A percentile compares a stretch with the other conserved stretches of the same genome.
phyloP scores from a whole-genome alignment of 371 early-diverging fungal species.

The Phascolomyces articulosus region DNA sequence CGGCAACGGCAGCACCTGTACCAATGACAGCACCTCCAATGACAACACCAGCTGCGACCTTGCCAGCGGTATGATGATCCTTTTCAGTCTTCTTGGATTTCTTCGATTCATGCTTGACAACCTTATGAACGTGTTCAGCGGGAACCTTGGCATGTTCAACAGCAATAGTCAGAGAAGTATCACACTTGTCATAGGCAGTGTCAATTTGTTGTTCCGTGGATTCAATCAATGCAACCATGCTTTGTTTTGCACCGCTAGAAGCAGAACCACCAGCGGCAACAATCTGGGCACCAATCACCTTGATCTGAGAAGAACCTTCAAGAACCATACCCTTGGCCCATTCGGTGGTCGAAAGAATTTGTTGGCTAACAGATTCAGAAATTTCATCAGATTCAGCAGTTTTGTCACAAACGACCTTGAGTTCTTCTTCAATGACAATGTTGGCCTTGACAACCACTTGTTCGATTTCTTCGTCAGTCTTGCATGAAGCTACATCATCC shows the following conservation, averaged over 20 bases:
- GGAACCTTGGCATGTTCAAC: no score
- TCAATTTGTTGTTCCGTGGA: conserved; percentile 1
- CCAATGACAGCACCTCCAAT: conserved; percentile 23
- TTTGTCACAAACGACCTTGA: neutral
- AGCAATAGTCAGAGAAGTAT: no score
- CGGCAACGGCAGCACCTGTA: no score
- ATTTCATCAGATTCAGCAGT: neutral
- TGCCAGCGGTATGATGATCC: neutral
- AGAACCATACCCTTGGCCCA: conserved; percentile 14
- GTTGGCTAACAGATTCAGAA: no score
- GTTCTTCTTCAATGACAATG: conserved; percentile 7
- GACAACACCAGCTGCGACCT: neutral
- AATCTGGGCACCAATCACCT: conserved; percentile 15
- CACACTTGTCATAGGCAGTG: no score
- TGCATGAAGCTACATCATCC: conserved; percentile 32
- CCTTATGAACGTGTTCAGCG: no score
- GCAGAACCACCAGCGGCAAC: conserved; percentile 5
- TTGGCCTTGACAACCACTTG: conserved; percentile 30
- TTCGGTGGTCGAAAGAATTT: conserved; percentile 4
- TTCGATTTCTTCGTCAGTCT: conserved; percentile 33
- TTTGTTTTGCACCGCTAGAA: no score
- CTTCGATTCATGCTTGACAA: neutral
- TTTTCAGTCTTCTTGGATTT: neutral
- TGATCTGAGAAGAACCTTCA: conserved; percentile 9
- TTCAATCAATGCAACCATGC: neutral